These are phyloP conservation scores for Malus hybrid DNA, from an alignment of 331 rosid species.

Conservation along the genomic window DNA sequence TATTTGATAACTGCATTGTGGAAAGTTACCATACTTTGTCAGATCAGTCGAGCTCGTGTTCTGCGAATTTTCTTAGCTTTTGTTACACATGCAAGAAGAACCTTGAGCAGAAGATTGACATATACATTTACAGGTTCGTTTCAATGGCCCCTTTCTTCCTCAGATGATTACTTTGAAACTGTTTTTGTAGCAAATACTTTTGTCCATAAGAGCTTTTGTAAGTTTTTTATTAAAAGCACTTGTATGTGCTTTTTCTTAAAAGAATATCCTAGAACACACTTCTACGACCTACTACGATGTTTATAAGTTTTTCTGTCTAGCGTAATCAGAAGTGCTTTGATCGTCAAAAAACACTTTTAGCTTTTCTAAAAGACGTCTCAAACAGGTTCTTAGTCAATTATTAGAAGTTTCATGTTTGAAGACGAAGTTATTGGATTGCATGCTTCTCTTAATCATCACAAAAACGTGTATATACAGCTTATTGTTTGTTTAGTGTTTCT, in stretches of 20 bases:
- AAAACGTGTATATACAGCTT: background rate
- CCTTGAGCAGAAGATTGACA: slow-evolving; percentile 71
- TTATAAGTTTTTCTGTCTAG: background rate
- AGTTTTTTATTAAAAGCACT: too few relatives aligned
- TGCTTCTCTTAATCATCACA: background rate
- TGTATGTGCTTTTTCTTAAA: too few relatives aligned
- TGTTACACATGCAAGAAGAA: slow-evolving; percentile 77
- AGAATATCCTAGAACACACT: too few relatives aligned
- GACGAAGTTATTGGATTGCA: background rate
- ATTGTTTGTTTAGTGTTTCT: background rate
- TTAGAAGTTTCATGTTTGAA: background rate
- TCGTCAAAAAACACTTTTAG: background rate
- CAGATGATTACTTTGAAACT: background rate
- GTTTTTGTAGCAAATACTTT: background rate
- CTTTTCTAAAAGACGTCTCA: background rate
- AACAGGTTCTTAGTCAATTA: background rate
- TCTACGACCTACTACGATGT: background rate
- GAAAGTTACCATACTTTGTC: slow-evolving; percentile 29
- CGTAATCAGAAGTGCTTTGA: background rate
- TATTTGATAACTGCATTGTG: slow-evolving; percentile 63
- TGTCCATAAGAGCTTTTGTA: background rate
- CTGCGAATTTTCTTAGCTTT: slow-evolving; percentile 52
- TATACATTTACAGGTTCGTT: slow-evolving; percentile 73
- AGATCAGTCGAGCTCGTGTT: slow-evolving; percentile 9
- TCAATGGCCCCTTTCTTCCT: background rate